A percentile compares a stretch with the other conserved stretches of the same genome.
These are phyloP conservation scores for Pseudopyrenochaeta lycopersici DNA, from an alignment of 2,329 filamentous ascomycete genomes.

Conservation along the genomic window DNA sequence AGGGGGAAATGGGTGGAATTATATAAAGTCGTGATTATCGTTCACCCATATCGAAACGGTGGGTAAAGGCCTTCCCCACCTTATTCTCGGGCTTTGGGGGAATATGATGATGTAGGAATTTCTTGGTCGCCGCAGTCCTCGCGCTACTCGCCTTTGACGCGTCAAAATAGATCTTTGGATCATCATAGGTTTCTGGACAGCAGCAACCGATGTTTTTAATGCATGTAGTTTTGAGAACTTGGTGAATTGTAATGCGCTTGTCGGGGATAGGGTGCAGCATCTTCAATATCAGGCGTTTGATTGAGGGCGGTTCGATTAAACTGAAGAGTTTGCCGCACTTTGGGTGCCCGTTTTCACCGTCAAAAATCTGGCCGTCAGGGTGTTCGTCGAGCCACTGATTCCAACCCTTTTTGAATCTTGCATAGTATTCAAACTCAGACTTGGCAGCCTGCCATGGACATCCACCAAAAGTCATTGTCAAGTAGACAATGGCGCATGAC, in stretches of 20 bases:
- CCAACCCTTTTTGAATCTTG: conserved; percentile 73
- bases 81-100: conserved; percentile 52
- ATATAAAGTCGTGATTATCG: conserved; percentile 25
- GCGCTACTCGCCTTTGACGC: conserved; percentile 55
- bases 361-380: conserved; percentile 59
- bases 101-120: conserved; percentile 54
- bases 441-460: conserved; percentile 79
- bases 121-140: conserved; percentile 51
- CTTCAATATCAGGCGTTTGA: conserved; percentile 75
- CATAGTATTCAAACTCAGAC: conserved; percentile 64
- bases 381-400: conserved; percentile 70
- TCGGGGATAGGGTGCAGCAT: conserved; percentile 84
- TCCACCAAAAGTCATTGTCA: conserved; percentile 76
- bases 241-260: conserved; percentile 73
- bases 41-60: conserved; percentile 52
- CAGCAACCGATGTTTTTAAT: conserved; percentile 82
- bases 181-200: conserved; percentile 74
- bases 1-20: background rate
- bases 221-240: conserved; percentile 76
- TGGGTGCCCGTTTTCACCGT: conserved; percentile 68
- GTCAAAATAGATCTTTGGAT: conserved; percentile 68
- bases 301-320: conserved; percentile 69
- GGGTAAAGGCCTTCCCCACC: conserved; percentile 44
- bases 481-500: conserved; percentile 84
- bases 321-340: conserved; percentile 71